Conservation (phyloP, 2,329 filamentous ascomycete species). For the Alternaria ventricosa region DNA sequence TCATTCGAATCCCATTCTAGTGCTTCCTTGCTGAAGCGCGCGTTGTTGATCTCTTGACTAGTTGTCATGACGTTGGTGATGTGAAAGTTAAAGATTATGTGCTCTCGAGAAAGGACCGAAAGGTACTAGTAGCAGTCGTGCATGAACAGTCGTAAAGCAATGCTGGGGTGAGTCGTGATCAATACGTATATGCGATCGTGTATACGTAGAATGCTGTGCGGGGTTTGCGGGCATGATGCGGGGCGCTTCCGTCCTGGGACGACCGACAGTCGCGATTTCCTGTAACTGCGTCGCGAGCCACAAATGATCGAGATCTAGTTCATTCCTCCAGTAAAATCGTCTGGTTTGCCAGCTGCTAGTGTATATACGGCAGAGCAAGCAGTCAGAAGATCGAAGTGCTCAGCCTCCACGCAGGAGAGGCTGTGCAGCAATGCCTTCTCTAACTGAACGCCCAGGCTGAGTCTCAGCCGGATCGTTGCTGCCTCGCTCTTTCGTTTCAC, state of each 20-base stretch:
- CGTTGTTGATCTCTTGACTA: constrained; percentile 44
- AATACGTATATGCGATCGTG: background rate
- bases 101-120: background rate
- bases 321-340: background rate
- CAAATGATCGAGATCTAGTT: no score
- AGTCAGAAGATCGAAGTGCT: background rate
- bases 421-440: background rate
- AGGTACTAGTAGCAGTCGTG: background rate
- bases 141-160: background rate
- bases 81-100: background rate
- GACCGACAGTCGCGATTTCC: background rate
- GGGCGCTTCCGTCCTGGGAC: background rate
- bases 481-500: background rate
- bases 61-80: background rate
- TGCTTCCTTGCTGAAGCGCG: constrained; percentile 63
- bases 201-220: background rate
- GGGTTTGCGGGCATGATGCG: background rate
- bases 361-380: background rate
- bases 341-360: background rate
- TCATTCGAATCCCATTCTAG: constrained; percentile 62
- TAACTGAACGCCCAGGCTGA: background rate
- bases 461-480: fast-evolving
- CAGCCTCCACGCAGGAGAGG: background rate
- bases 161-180: background rate
- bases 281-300: background rate